Percentiles rank a stretch among this genome's conserved stretches.
Evolutionary conservation across 441 rosid genomes (phyloP).

Genomic region (Adansonia rubrostipa): DNA sequence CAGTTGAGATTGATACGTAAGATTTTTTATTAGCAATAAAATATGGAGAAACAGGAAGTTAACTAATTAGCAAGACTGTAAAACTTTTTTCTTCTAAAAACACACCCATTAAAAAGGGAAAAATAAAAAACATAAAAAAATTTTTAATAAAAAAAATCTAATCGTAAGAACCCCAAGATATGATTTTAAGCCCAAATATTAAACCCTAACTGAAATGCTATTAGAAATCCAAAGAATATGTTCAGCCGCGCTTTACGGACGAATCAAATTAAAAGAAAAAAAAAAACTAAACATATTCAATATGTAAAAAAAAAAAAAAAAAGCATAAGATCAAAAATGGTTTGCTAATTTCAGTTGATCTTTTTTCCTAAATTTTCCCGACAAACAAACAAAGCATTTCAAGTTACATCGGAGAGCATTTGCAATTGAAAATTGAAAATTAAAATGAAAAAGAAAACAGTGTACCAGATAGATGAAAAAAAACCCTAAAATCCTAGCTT

Average conservation of each 20-base stretch:
- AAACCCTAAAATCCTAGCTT: conserved; percentile 31
- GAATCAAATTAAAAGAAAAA: not conserved
- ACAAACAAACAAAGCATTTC: not conserved
- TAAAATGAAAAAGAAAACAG: conserved; percentile 21
- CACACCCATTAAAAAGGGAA: too few relatives aligned
- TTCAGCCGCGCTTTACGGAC: not conserved
- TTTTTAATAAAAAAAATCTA: too few relatives aligned
- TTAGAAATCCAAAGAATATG: not conserved
- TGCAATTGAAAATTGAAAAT: not conserved
- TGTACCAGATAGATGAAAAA: conserved; percentile 23
- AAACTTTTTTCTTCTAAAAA: not conserved
- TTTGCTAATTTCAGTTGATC: not conserved
- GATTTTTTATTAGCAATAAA: not conserved
- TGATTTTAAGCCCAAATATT: not conserved
- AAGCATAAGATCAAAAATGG: not conserved
- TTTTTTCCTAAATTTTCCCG: not conserved
- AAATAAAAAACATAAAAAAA: not conserved
- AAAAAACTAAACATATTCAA: conserved; percentile 10
- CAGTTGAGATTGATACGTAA: not conserved
- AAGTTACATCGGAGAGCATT: not conserved
- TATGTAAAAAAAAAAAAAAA: not conserved
- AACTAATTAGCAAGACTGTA: not conserved
- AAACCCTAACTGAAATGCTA: not conserved
- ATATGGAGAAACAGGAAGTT: not conserved
- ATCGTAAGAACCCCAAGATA: not conserved